Conservation (phyloP, 2,329 filamentous ascomycete genomes). For the Fusarium sarcochroum region DNA sequence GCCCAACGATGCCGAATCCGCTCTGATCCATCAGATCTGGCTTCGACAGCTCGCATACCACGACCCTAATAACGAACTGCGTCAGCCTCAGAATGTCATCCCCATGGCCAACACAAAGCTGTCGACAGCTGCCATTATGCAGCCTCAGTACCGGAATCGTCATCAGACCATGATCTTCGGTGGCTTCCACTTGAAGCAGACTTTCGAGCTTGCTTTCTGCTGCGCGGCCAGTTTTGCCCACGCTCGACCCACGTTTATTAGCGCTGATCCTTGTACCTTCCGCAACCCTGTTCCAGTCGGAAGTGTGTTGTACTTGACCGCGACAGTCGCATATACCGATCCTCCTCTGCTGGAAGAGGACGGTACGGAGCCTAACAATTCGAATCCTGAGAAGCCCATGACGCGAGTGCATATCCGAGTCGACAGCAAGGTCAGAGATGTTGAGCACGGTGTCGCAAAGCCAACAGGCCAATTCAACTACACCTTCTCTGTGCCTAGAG, state of each 20-base stretch:
- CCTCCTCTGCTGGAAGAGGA: constrained; percentile 50
- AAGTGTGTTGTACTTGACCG: constrained; percentile 49
- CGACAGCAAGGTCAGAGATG: constrained; percentile 51
- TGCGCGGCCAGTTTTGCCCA: constrained; percentile 52
- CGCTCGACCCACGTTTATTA: constrained; percentile 50
- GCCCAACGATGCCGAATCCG: constrained; percentile 49
- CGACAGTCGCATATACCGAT: constrained; percentile 51
- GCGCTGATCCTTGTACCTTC: constrained; percentile 50
- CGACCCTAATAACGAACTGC: constrained; percentile 46
- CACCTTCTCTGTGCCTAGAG: constrained; percentile 50
- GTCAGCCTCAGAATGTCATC: constrained; percentile 47
- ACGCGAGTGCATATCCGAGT: constrained; percentile 51
- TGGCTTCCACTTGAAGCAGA: constrained; percentile 51
- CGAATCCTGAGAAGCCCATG: constrained; percentile 43
- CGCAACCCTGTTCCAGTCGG: constrained; percentile 51
- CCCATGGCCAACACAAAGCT: constrained; percentile 49
- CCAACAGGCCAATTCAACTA: constrained; percentile 52
- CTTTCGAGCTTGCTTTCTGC: constrained; percentile 51
- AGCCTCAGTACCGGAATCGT: constrained; percentile 50
- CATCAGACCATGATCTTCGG: constrained; percentile 53
- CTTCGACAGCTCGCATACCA: constrained; percentile 49
- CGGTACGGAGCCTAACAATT: constrained; percentile 43
- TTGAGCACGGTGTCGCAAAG: constrained; percentile 50
- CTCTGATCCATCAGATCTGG: constrained; percentile 51
- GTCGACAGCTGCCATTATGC: constrained; percentile 50